Evolutionary conservation across 805 yeast species (phyloP), one percentile per base, ranked within the genome.

Genomic region (Kuraishia molischiana): DNA sequence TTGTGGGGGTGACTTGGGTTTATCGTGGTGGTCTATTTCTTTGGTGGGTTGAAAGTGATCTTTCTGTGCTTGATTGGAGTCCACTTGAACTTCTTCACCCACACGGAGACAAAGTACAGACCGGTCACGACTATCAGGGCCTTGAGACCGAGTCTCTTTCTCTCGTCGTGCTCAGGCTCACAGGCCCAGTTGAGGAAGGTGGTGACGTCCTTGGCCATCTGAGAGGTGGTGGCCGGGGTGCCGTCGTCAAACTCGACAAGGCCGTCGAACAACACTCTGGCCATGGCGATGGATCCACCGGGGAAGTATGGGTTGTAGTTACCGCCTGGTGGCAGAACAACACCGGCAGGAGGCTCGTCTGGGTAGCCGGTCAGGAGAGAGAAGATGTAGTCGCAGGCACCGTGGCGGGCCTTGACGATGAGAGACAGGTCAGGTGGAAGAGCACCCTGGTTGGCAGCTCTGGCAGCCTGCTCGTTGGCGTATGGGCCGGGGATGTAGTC

Each of bases 261-360:
- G 49, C 85, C 98, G 61, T 92, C 98, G 53, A 89, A 92, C 63
- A 92, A 74, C 42, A 90, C 97, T 72, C 98, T 85, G 60, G 85
- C 97, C 98, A 92, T 92, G 52, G 96, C 98, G 71, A 92, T 90
- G 32, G 97, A 75, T 49, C 98, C 97, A 69, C 97, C 97, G 62
- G 98, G 97, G 95, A 92, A 92, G 75, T 92, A 92, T 58, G 98
- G 98, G 77, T 92, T 92, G 71, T 92, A 92, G 80, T 92, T 92
- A 45, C 95, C 65, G 47, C 98, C 98, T 45, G 85, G 83, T 42
- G 97, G 94, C 53, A 92, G 72, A 37, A 63, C 73, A 43, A 85
- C 96, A 72, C 98, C 98, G 24, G 96, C 97, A 51, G 98, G 98
- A 44, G 95, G 84, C 45, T 92, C 97, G 35, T 92, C 98, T 55